Percentiles rank a stretch among this genome's conserved stretches.
phyloP scores from a whole-genome alignment of 2,329 filamentous ascomycete species.

The Pseudogymnoascus sp. region DNA sequence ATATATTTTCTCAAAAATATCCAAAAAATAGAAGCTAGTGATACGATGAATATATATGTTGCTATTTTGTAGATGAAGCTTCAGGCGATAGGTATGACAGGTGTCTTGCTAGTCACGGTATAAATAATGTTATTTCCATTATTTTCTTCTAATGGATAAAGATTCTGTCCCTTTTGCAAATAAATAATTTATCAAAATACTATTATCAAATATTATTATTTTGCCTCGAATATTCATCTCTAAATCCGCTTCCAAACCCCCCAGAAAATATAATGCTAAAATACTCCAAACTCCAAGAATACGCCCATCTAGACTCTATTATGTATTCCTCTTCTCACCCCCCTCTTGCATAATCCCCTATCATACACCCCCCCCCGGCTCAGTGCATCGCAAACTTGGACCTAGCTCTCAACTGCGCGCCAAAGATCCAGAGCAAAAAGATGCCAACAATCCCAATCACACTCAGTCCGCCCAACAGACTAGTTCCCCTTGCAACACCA shows the following conservation, averaged over 20 bases:
- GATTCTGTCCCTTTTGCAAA: background rate
- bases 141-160: background rate
- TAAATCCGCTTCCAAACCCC: background rate
- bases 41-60: background rate
- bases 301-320: background rate
- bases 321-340: background rate
- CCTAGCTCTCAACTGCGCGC: constrained; percentile 22
- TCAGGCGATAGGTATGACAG: background rate
- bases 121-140: background rate
- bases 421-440: constrained; percentile 28
- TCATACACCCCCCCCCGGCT: background rate
- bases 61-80: background rate
- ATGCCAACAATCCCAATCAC: constrained; percentile 51
- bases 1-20: background rate
- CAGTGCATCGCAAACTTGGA: constrained; percentile 23
- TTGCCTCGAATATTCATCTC: background rate
- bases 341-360: background rate
- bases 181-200: background rate
- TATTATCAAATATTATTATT: background rate
- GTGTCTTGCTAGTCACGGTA: background rate
- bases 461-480: constrained; percentile 48
- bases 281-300: background rate
- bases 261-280: background rate
- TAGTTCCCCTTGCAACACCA: constrained; percentile 50
- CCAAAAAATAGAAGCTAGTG: no score